Evolutionary conservation across 306 rosid species (phyloP).

Genomic region (Cucumis hystrix): DNA sequence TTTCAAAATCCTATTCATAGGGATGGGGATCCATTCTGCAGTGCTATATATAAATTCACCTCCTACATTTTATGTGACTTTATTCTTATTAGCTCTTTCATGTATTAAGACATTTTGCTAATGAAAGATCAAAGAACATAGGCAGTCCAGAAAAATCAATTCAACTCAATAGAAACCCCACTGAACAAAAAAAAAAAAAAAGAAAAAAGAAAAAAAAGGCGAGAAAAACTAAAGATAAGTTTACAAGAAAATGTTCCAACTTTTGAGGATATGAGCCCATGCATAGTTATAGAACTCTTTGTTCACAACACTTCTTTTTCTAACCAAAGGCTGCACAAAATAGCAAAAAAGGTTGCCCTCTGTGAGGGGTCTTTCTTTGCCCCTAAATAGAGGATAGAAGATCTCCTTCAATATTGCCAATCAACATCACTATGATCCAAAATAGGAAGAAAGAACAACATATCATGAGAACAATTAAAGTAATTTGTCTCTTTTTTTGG

Average conservation of each 20-base stretch:
- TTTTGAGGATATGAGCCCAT: neutral
- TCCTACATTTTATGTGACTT: neutral
- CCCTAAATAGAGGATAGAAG: neutral
- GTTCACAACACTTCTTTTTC: neutral
- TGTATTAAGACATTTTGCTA: neutral
- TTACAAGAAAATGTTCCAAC: neutral
- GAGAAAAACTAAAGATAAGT: too few relatives aligned
- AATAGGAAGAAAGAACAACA: neutral
- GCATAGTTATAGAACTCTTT: neutral
- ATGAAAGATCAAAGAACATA: neutral
- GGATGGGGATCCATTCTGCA: conserved; percentile 9
- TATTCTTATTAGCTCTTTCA: neutral
- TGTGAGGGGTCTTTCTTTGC: neutral
- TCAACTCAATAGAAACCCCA: too few relatives aligned
- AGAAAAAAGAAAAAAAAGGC: too few relatives aligned
- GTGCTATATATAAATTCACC: neutral
- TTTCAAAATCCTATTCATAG: conserved; percentile 3
- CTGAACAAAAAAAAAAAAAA: too few relatives aligned
- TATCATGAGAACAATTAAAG: neutral
- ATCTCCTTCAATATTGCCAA: neutral
- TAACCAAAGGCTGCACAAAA: neutral
- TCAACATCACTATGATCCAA: neutral
- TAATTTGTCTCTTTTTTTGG: neutral
- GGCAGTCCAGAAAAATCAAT: neutral
- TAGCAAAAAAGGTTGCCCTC: neutral